Conservation (phyloP, 768 basidiomycete genomes). For the Rhizopogon rudus region DNA sequence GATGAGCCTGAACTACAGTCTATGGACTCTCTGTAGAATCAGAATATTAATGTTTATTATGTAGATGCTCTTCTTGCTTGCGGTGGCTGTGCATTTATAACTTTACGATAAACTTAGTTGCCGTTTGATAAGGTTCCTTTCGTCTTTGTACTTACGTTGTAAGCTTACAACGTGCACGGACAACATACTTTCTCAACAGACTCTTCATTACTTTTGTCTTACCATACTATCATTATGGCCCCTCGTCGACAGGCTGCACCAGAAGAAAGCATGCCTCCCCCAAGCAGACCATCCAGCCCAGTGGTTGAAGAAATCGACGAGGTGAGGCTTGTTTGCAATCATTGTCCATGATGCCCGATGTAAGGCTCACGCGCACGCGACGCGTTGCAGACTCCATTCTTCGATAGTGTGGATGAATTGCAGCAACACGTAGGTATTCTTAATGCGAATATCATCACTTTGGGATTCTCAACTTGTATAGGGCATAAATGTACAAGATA, state of each 20-base stretch:
- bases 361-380: background rate
- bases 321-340: constrained; percentile 15
- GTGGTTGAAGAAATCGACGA: constrained; percentile 38
- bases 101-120: background rate
- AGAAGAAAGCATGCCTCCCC: constrained; percentile 22
- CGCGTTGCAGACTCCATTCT: constrained; percentile 46
- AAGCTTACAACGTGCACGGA: no score
- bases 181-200: no score
- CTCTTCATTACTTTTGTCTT: background rate
- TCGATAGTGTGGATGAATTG: constrained; percentile 80
- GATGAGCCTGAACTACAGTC: no score
- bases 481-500: constrained; percentile 97
- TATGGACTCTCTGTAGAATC: no score
- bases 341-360: background rate
- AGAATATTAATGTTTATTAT: no score
- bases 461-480: constrained; percentile 24
- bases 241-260: constrained; percentile 23
- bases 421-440: constrained; percentile 63
- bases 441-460: background rate
- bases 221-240: constrained; percentile 12
- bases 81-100: background rate
- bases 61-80: background rate
- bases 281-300: constrained; percentile 22
- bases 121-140: background rate
- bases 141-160: background rate